A percentile compares a stretch with the other conserved stretches of the same genome.
These are phyloP conservation scores for Posidonia oceanica DNA, from an alignment of 116 monocot species.

Conservation along the genomic window DNA sequence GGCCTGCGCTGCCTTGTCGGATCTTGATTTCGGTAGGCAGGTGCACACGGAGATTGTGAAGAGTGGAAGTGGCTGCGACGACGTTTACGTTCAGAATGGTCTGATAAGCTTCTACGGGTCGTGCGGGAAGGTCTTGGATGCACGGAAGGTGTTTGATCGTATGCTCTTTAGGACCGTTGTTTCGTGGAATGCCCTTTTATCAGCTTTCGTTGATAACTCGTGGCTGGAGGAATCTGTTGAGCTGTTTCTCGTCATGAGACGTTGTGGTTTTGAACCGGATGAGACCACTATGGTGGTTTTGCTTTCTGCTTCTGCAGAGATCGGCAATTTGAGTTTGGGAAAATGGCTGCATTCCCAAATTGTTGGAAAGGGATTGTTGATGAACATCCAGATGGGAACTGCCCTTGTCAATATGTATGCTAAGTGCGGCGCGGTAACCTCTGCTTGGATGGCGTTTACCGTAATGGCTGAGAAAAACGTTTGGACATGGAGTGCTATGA, in stretches of 20 bases:
- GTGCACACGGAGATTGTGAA: conserved; percentile 16
- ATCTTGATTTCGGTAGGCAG: conserved; percentile 12
- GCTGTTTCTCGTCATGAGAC: conserved; percentile 29
- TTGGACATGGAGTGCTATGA: conserved; percentile 83
- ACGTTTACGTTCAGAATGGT: conserved; percentile 54
- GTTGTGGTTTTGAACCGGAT: conserved; percentile 25
- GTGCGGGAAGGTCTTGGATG: conserved; percentile 25
- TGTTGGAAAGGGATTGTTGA: conserved; percentile 5
- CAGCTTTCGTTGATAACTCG: conserved; percentile 25
- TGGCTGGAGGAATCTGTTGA: conserved; percentile 17
- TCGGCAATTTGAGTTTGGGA: conserved; percentile 47
- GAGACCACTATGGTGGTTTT: conserved; percentile 45
- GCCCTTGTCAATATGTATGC: conserved; percentile 68
- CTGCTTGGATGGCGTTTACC: conserved; percentile 26
- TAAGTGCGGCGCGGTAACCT: conserved; percentile 46
- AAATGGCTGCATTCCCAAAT: conserved; percentile 47
- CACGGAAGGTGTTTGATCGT: conserved; percentile 42
- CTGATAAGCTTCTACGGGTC: conserved; percentile 42
- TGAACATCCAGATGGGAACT: conserved; percentile 43
- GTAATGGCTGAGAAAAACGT: conserved; percentile 48
- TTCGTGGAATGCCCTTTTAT: conserved; percentile 62
- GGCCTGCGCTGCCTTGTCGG: conserved; percentile 15
- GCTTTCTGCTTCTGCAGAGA: conserved; percentile 44
- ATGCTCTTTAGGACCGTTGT: conserved; percentile 41
- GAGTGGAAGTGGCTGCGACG: conserved; percentile 14